Evolutionary conservation across 139 green algal genomes (phyloP).

Genomic region (Marvania coccoides): DNA sequence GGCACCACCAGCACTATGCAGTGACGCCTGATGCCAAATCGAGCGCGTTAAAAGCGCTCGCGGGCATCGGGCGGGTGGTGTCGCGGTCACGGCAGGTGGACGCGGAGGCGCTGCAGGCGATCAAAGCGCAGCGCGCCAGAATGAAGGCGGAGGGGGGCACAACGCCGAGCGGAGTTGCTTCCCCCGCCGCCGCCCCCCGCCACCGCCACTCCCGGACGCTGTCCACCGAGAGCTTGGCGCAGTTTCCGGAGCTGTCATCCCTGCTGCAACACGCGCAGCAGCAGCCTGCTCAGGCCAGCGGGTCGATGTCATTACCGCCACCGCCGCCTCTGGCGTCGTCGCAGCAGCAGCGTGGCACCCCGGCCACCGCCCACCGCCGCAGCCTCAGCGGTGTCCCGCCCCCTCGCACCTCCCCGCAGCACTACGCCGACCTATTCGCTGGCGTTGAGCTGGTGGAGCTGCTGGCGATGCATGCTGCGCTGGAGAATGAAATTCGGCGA

Average conservation of each 20-base stretch:
- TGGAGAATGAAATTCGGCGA: neutral
- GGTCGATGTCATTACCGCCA: neutral
- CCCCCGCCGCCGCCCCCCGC: neutral
- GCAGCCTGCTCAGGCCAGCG: too few species aligned
- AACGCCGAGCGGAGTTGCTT: too few species aligned
- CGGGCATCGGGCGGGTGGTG: conserved; percentile 13
- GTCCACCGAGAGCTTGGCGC: neutral
- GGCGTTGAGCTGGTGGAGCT: neutral
- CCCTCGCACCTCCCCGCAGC: neutral
- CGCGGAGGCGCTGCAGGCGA: conserved; percentile 18
- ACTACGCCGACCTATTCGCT: neutral
- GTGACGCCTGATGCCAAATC: conserved; percentile 11
- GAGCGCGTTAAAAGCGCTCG: conserved; percentile 25
- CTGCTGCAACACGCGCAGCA: neutral
- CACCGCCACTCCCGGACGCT: neutral
- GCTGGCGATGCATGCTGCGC: neutral
- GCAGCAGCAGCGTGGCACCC: neutral
- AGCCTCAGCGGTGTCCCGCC: neutral
- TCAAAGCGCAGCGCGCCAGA: conserved; percentile 10
- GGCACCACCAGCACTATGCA: too few species aligned
- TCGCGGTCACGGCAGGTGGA: conserved; percentile 26
- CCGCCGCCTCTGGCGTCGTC: neutral
- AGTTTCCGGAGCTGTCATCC: neutral
- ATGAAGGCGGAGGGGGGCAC: neutral
- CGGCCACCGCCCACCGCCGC: neutral